Evolutionary conservation across 2,329 filamentous ascomycete genomes (phyloP).

Genomic region (Cytospora paraplurivora): DNA sequence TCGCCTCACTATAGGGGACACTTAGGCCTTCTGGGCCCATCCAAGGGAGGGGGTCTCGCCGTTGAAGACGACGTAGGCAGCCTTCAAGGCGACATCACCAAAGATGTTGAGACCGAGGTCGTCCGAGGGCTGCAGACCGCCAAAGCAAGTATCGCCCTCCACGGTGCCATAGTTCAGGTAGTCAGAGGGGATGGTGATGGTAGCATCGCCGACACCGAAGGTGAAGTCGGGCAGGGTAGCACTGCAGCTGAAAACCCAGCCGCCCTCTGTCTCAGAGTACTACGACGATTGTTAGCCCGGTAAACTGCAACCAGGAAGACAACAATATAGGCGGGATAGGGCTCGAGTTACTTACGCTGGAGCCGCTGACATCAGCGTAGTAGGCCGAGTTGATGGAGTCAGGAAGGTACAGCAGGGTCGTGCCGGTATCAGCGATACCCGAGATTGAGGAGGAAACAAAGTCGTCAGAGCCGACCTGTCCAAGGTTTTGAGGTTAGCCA

Average conservation of each 20-base stretch:
- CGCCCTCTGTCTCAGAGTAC: slow-evolving; percentile 42
- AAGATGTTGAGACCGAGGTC: slow-evolving; percentile 66
- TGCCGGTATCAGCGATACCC: slow-evolving; percentile 62
- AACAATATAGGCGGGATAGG: background rate
- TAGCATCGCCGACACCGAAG: slow-evolving; percentile 48
- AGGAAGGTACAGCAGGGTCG: slow-evolving; percentile 57
- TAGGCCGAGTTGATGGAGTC: slow-evolving; percentile 51
- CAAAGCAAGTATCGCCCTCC: slow-evolving; percentile 64
- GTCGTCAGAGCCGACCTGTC: background rate
- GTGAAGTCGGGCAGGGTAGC: slow-evolving; percentile 50
- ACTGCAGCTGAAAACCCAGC: slow-evolving; percentile 56
- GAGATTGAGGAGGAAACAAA: slow-evolving; percentile 32
- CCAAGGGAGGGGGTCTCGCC: slow-evolving; percentile 36
- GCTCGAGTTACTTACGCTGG: slow-evolving; percentile 30
- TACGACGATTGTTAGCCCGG: slow-evolving; percentile 26
- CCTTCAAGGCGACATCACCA: slow-evolving; percentile 71
- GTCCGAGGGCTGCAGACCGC: slow-evolving; percentile 63
- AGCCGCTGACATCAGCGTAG: slow-evolving; percentile 51
- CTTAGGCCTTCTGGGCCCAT: background rate
- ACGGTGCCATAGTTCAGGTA: slow-evolving; percentile 43
- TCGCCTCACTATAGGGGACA: background rate
- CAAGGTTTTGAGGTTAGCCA: slow-evolving; percentile 14
- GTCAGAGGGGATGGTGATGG: slow-evolving; percentile 51
- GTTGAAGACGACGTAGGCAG: slow-evolving; percentile 68
- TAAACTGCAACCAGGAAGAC: background rate